Evolutionary conservation across 306 rosid genomes (phyloP), one percentile per base, ranked within the genome.

Genomic region (Cicer pinnatifidum): DNA sequence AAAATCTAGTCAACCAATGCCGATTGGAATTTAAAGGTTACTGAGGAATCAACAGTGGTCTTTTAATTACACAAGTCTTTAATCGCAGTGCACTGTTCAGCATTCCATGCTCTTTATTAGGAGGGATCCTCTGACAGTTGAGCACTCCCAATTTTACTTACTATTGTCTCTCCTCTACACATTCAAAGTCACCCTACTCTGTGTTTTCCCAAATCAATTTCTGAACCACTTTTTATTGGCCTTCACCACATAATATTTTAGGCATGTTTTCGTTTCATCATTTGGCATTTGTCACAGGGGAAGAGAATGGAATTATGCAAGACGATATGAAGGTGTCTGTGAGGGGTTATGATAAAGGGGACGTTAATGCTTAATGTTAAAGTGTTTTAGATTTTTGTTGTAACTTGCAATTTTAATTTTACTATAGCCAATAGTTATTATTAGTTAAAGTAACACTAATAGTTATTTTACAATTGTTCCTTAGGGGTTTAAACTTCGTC

Each of bases 1-100:
- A 58, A 57, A 72, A 46, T 65, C 53, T 48, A 70, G 78, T 46
- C 46, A 35, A 54, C 12, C 77, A 6, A 53, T 53, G 67, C 3
- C 37, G 11, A 51, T 75, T 69, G 53, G 12, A 67, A 68, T 80
- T 57, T 56, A 6, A 65, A 9, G 60, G 3, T 41, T 60, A 17
- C 51, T 43, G 28, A 43, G 57, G 69, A 57, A 17, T 28, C 8
- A 6, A 19, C 43, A 13, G 12, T 39, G 59, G 78, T 66, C 11
- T 79, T 53, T 72, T 45, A 41, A 8, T 63, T 72, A 15, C 45
- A 19, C 41, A 11, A 53, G 15, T 46, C 46, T 33, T 46, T 19
- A 19, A 37, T n/a, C 6, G 13, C 17, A 71, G 40, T 3, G 41
- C 11, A 16, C 6, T 44, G 8, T 35, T 9, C 28, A 20, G 67